Evolutionary conservation across 495 filamentous ascomycete genomes (phyloP).

Genomic region (Penicillium coprophilum): DNA sequence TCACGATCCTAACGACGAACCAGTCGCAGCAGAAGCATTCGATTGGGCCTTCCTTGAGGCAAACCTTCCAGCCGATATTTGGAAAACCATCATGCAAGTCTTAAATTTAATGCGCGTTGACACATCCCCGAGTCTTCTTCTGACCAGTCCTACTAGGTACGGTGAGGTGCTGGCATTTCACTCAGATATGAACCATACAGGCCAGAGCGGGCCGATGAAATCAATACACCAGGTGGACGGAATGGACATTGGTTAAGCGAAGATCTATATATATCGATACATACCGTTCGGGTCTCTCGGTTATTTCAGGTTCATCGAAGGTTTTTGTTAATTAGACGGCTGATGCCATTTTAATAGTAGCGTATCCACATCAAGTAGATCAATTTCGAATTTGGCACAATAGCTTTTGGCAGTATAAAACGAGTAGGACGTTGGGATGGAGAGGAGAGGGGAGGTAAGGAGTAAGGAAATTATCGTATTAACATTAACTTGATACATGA

Average conservation of each 20-base stretch:
- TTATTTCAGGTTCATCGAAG: background rate
- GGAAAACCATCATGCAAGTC: slow-evolving; percentile 98
- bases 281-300: background rate
- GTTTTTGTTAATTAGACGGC: background rate
- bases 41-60: slow-evolving; percentile 99
- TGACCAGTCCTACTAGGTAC: slow-evolving; percentile 63
- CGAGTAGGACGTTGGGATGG: background rate
- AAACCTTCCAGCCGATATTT: slow-evolving; percentile 91
- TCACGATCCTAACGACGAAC: slow-evolving; percentile 94
- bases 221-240: slow-evolving; percentile 5
- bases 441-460: no score
- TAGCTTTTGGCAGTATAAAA: background rate
- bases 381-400: background rate
- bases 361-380: background rate
- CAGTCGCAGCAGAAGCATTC: slow-evolving; percentile 88
- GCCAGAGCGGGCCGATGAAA: slow-evolving; percentile 3
- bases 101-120: background rate
- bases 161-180: slow-evolving; percentile 97
- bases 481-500: slow-evolving; percentile 5
- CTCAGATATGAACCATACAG: slow-evolving; percentile 42
- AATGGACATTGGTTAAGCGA: slow-evolving; percentile 21
- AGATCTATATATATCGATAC: background rate
- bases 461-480: slow-evolving; percentile 3
- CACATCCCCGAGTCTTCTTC: background rate
- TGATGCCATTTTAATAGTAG: background rate